These are phyloP conservation scores for Cronartium quercuum DNA, from an alignment of 1,284 basidiomycete species.

Conservation along the genomic window DNA sequence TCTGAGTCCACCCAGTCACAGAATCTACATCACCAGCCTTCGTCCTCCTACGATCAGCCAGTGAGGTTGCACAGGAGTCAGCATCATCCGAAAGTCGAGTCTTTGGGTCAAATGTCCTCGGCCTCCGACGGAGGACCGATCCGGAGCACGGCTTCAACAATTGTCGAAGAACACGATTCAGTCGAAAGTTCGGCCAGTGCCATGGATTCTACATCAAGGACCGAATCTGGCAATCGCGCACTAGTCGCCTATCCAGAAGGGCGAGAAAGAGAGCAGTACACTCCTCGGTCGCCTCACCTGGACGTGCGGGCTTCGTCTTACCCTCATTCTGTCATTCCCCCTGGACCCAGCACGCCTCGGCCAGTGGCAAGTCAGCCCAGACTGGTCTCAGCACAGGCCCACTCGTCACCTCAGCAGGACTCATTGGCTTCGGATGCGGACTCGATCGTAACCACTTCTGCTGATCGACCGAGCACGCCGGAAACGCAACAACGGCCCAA, in stretches of 20 bases:
- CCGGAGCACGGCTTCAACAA: neutral
- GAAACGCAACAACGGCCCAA: constrained; percentile 55
- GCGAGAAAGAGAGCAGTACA: neutral
- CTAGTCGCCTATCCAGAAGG: neutral
- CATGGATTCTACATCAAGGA: neutral
- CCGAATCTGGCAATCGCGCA: neutral
- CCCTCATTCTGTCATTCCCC: neutral
- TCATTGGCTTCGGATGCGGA: constrained; percentile 56
- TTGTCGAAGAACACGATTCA: constrained; percentile 10
- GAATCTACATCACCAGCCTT: constrained; percentile 51
- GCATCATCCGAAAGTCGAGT: neutral
- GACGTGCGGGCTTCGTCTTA: neutral
- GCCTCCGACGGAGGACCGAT: neutral
- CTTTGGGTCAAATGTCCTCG: neutral
- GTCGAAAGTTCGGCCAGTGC: neutral
- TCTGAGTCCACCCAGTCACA: neutral
- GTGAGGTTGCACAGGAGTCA: constrained; percentile 45
- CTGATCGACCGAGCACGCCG: constrained; percentile 58
- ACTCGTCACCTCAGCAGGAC: constrained; percentile 52
- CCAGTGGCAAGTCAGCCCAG: neutral
- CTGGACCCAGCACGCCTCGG: neutral
- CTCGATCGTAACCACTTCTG: constrained; percentile 52
- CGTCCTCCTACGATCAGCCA: constrained; percentile 59
- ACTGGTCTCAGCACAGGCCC: constrained; percentile 46
- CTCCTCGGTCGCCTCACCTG: neutral